Percentiles rank a stretch among this genome's conserved stretches.
phyloP scores from a whole-genome alignment of 2,329 filamentous ascomycete species.

The Pseudogymnoascus sp. region DNA sequence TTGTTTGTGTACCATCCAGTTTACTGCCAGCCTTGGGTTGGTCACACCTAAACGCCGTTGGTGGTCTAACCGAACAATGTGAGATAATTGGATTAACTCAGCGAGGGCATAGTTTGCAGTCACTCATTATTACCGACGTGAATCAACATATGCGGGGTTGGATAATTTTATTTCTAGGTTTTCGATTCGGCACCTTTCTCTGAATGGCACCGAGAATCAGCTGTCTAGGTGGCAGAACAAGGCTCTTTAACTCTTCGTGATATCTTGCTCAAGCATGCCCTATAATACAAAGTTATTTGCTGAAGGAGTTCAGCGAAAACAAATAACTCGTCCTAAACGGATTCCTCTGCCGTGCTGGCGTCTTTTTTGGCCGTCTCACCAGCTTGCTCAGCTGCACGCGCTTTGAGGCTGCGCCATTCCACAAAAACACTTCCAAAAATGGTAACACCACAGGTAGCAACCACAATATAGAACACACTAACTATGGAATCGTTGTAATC shows the following conservation, averaged over 20 bases:
- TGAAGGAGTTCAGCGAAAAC: not conserved
- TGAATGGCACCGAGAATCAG: not conserved
- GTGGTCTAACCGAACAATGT: too few relatives aligned
- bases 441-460: constrained; percentile 13
- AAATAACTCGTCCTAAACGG: not conserved
- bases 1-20: not conserved
- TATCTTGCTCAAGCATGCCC: not conserved
- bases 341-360: not conserved
- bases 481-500: constrained; percentile 19
- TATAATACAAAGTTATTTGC: not conserved
- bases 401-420: constrained; percentile 18
- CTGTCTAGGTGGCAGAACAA: not conserved
- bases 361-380: not conserved
- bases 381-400: constrained; percentile 8
- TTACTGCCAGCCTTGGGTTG: not conserved
- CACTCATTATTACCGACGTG: not conserved
- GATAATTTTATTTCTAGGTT: not conserved
- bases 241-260: not conserved
- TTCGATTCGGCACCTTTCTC: not conserved
- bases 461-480: constrained; percentile 17
- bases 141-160: not conserved
- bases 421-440: constrained; percentile 19
- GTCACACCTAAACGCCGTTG: not conserved
- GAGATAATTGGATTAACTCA: too few relatives aligned
- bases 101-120: too few relatives aligned